These are phyloP conservation scores for Chlorociboria aeruginascens DNA, from an alignment of 495 filamentous ascomycete genomes.

Conservation along the genomic window DNA sequence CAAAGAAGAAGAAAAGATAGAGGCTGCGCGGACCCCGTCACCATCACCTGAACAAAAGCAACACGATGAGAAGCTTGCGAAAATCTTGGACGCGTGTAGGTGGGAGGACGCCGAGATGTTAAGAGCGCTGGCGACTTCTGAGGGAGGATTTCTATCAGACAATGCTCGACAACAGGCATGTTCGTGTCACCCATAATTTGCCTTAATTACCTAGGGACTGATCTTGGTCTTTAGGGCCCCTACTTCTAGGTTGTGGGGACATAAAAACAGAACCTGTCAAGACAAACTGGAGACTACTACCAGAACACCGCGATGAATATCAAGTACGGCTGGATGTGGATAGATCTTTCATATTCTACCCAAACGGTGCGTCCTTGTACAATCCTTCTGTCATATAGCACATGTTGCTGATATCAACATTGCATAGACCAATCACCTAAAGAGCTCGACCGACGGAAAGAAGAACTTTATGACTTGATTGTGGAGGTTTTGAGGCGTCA, in stretches of 20 bases:
- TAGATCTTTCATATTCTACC: slow-evolving; percentile 95
- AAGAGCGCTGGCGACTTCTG: slow-evolving; percentile 52
- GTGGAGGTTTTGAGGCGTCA: slow-evolving; percentile 61
- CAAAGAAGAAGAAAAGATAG: slow-evolving; percentile 4
- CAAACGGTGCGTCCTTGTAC: slow-evolving; percentile 44
- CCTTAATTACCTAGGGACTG: slow-evolving; percentile 5
- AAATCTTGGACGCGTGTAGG: slow-evolving; percentile 58
- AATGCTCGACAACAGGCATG: slow-evolving; percentile 71
- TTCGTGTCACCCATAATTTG: slow-evolving; percentile 36
- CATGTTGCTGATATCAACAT: slow-evolving; percentile 10
- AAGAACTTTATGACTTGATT: slow-evolving; percentile 65
- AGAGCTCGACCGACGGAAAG: slow-evolving; percentile 49
- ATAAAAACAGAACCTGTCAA: slow-evolving; percentile 3
- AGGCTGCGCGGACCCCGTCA: background rate
- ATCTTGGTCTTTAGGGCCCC: slow-evolving; percentile 49
- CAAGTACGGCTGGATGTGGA: slow-evolving; percentile 89
- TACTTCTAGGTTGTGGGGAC: slow-evolving; percentile 51
- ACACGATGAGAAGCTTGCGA: slow-evolving; percentile 22
- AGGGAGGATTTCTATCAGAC: slow-evolving; percentile 70
- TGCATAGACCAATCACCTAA: slow-evolving; percentile 21
- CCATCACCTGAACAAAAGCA: background rate
- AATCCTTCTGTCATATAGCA: slow-evolving; percentile 8
- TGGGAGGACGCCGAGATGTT: slow-evolving; percentile 50
- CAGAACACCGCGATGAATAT: slow-evolving; percentile 68
- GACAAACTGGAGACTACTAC: slow-evolving; percentile 39